Base-by-base conservation (phyloP, 345 rosid species). In the Gossypium longicalyx region DNA sequence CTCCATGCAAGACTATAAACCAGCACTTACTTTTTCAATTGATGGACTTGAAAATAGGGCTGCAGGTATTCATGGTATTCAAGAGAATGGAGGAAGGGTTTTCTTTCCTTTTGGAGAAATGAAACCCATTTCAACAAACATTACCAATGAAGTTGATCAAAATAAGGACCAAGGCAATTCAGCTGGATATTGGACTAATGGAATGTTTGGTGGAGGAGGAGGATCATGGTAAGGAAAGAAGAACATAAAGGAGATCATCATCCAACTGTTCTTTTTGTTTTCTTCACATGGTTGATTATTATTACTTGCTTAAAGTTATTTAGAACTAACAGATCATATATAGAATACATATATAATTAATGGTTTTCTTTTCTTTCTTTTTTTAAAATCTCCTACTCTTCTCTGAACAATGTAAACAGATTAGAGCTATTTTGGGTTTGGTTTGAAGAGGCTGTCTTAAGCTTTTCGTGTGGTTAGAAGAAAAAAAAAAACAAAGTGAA, bases 101-200 rank as follows among this genome's bases (percentile, higher is more conserved):
- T 81, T 84, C 47, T 84, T 82, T 29, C 89, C 89, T 41, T 81
- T 84, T 56, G 87, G 80, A 44, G 89, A 84, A 8, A 34, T 78
- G 80, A 84, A 78, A 52, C 79, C 80, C 17, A 75, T 80, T 70
- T 57, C 86, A 20, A 5, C 59, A 17, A 56, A 20, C 10, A 74
- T 60, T 73, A 22, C 84, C 51, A 73, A 29, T 56, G 90, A 77
- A 74, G 78, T 75, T 47, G 82, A 85, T 77, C 79, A 65, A n/a
- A 87, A 75, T 45, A 87, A 82, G 67, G 87, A 82, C 71, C 83
- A 81, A 70, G 87, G 79, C 41, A 61, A 67, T 80, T 74, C 89
- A 56, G 71, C 69, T 49, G 86, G 83, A 29, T 86, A 82, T 57
- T 86, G 89, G 89, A 82, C 75, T 44, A 75, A 75, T 77, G 89